Base-by-base conservation (phyloP, 345 rosid species). In the Populus euphratica region DNA sequence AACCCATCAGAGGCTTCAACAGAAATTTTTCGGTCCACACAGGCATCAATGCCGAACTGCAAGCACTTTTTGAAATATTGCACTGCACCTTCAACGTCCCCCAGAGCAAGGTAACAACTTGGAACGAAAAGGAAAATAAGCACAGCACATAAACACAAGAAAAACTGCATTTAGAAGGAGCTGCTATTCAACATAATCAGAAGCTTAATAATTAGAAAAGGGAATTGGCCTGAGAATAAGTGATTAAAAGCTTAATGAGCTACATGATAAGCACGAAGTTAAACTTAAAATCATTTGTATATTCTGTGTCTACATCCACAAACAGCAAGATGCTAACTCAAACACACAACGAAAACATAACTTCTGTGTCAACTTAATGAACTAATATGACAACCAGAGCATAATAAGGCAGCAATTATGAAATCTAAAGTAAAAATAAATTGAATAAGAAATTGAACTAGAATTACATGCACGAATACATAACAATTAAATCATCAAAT, bases 1-100 rank as follows among this genome's bases (percentile, higher is more conserved):
- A 96, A 87, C 81, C 98, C 96, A 81, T 92, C 98, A 75, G 99
- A 91, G 81, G 97, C 98, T 82, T 94, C 98, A 63, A 91, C 89
- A 70, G 90, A 87, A 78, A 90, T 79, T 81, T 90, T 94, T 75
- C 91, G 85, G 85, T 94, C 98, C 78, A 87, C 94, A 80, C 94
- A 92, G n/a, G 86, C 70, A 68, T 89, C 97, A 82, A 81, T 89
- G 80, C 93, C 97, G 27, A 86, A 80, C 76, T 85, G 97, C 78
- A 92, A 87, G 87, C 98, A 96, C 83, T 85, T 90, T 71, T 79
- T 88, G 88, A 94, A 96, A 85, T 82, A 86, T 67, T 68, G 83
- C 77, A 87, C 89, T 65, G 98, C 95, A 69, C 90, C 90, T 81
- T 94, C 97, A 82, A 89, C 82, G 86, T 96, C 96, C 79, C 99